Percentiles rank a stretch among this genome's conserved stretches.
These are phyloP conservation scores for Penicillium psychrosexuale DNA, from an alignment of 2,329 filamentous ascomycete genomes.

Conservation along the genomic window DNA sequence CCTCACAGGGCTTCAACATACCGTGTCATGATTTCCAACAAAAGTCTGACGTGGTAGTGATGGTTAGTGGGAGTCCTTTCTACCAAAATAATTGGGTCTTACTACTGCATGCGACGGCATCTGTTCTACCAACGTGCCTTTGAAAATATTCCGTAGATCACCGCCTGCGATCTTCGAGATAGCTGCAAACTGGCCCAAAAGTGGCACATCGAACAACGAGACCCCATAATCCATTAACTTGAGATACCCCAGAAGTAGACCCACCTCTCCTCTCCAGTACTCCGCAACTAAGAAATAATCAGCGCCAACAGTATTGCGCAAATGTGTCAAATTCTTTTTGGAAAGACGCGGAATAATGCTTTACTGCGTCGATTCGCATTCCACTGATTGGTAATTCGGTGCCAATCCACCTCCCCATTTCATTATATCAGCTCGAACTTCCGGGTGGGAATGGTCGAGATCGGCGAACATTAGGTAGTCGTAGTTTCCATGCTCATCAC, in stretches of 20 bases:
- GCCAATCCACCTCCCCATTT: conserved; percentile 65
- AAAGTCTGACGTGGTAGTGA: conserved; percentile 50
- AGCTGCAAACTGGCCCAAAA: conserved; percentile 64
- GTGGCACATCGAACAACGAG: conserved; percentile 63
- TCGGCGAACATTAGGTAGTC: conserved; percentile 70
- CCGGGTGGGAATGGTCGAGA: conserved; percentile 62
- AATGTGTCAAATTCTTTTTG: conserved; percentile 56
- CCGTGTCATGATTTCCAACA: conserved; percentile 70
- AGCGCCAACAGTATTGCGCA: conserved; percentile 52
- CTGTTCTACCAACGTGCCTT: conserved; percentile 55
- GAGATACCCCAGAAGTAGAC: conserved; percentile 57
- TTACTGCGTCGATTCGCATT: conserved; percentile 68
- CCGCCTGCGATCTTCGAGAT: conserved; percentile 55
- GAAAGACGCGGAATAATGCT: conserved; percentile 67
- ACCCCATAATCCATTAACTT: conserved; percentile 58
- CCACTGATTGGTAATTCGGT: conserved; percentile 60
- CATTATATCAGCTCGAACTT: conserved; percentile 63
- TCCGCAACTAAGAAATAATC: conserved; percentile 66
- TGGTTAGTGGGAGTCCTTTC: conserved; percentile 1
- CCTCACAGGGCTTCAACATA: conserved; percentile 19
- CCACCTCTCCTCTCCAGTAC: conserved; percentile 62
- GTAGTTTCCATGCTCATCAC: conserved; percentile 64
- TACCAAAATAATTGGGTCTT: conserved; percentile 25
- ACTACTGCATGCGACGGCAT: conserved; percentile 58
- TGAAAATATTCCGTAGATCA: conserved; percentile 62